Base-by-base conservation (phyloP, 2,329 filamentous ascomycete species). In the Pseudocercospora vitis region DNA sequence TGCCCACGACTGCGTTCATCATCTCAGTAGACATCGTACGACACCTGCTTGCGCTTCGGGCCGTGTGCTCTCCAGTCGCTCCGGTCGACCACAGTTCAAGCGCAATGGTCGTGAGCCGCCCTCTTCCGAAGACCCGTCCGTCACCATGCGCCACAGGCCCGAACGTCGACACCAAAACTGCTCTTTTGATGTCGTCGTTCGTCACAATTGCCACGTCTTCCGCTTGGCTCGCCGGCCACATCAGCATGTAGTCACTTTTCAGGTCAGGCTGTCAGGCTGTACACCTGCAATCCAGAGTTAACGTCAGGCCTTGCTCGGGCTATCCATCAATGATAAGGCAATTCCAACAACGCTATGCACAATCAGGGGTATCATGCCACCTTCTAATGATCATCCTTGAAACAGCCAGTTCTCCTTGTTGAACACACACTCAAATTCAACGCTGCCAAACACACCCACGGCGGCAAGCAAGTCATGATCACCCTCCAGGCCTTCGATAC, bases 401-500 rank as follows among this genome's bases (percentile, higher is more conserved):
- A 63, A 71, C 48, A 63, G 44, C 68, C 69, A 71, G 28, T 68
- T 64, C 9, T 66, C 62, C 26, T 58, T 58, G 18, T 61, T 57
- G 44, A 68, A 69, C 12, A 64, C 74, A 7, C 86, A 80, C 70
- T 90, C 86, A 60, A 89, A 85, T 44, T 79, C 78, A 1, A 87
- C 81, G n/a, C 73, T 77, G 2, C 86, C 84, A 68, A 85, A 91
- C 9, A 84, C 80, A 1, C 89, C 88, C 40, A 94, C 76, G 1
- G 86, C 83, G 12, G 83, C 85, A 64, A 83, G 84, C 52, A 91
- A 59, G 68, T 92, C 88, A 62, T 87, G 81, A 47, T 81, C 54
- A 16, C 66, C 63, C 46, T 88, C 84, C 44, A 92, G 70, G 0
- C 89, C 88, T 3, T 73, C 77, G 1, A 87, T 81, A 11, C 74